Base-by-base conservation (phyloP, 1,284 basidiomycete species). In the Singerocomus rubriflavus region DNA sequence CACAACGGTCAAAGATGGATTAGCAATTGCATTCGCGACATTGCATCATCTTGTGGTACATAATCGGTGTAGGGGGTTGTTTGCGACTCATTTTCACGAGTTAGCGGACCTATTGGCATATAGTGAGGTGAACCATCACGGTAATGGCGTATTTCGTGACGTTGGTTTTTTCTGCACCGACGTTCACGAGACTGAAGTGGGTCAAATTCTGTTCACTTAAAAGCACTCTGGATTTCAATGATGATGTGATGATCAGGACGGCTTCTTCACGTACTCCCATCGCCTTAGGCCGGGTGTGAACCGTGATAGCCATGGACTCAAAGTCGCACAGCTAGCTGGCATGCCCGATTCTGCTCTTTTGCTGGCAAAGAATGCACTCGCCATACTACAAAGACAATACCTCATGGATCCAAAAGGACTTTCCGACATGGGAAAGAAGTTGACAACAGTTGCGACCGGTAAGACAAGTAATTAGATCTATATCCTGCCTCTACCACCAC, bases 71-170 rank as follows among this genome's bases (percentile, higher is more conserved):
- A 81, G 93, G 21, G 81, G 90, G 2, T 73, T 99, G 26, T 99
- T 99, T 64, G 96, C 97, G 3, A 99, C 96, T 11, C 96, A 99
- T 70, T 98, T 98, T 62, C 93, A 98, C 66, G 93, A 98, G 63
- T 72, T 99, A 11, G 87, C 88, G 2, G 85, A 91, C 56, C 85
- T 98, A 80, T 74, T 96, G 16, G 84, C 84, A 0, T 82, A 84
- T 59, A 65, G 71, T 25, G 64, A 68, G 12, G 56, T 68, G 45
- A 43, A 52, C 37, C 62, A 73, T 45, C 68, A 57, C 40, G 77
- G 78, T 6, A 55, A 64, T 50, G 76, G 75, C 13, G 57, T 71
- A 33, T 88, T 88, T 67, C 57, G 70, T 5, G 77, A 77, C 8
- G 81, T 97, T 25, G 77, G 79, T 3, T 98, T 97, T 71, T 94